Conservation (phyloP, 1,284 basidiomycete species). For the Cutaneotrichosporon dermatis region DNA sequence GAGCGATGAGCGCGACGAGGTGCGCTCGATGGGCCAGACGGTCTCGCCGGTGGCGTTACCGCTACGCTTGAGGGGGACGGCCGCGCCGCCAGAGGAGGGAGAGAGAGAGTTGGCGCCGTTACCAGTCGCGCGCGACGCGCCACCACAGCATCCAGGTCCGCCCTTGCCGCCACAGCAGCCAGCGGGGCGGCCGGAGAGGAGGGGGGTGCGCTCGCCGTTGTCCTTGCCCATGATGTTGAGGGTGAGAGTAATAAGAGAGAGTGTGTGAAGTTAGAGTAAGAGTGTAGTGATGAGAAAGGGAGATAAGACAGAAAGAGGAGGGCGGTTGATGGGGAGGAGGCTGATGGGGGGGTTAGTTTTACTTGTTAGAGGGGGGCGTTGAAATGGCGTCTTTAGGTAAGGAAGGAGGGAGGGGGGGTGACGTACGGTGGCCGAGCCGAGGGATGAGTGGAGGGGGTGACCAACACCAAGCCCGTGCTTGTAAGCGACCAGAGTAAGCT, state of each 20-base stretch:
- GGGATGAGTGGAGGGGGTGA: too few relatives aligned
- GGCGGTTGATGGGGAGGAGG: too few relatives aligned
- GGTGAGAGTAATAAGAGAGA: conserved; percentile 3
- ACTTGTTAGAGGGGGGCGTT: too few relatives aligned
- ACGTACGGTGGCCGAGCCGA: too few relatives aligned
- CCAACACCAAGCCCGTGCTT: too few relatives aligned
- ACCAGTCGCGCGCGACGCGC: conserved; percentile 8
- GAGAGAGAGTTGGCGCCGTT: conserved; percentile 6
- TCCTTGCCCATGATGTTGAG: not conserved
- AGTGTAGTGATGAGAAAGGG: not conserved
- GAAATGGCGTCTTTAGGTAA: too few relatives aligned
- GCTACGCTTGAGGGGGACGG: conserved; percentile 21
- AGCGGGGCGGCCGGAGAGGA: conserved; percentile 9
- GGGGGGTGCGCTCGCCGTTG: conserved; percentile 14
- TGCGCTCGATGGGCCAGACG: conserved; percentile 21
- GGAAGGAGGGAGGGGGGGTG: too few relatives aligned
- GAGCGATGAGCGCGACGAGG: conserved; percentile 12
- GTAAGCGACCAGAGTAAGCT: too few relatives aligned
- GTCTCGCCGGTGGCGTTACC: conserved; percentile 5
- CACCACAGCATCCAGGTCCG: conserved; percentile 16
- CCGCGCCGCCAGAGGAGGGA: conserved; percentile 5
- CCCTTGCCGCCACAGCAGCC: conserved; percentile 20
- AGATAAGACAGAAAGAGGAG: too few relatives aligned
- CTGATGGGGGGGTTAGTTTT: too few relatives aligned
- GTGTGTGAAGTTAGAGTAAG: not conserved